Evolutionary conservation across 352 stramenopile genomes (phyloP), one percentile per base, ranked within the genome.

Genomic region (Globisporangium perplexum): DNA sequence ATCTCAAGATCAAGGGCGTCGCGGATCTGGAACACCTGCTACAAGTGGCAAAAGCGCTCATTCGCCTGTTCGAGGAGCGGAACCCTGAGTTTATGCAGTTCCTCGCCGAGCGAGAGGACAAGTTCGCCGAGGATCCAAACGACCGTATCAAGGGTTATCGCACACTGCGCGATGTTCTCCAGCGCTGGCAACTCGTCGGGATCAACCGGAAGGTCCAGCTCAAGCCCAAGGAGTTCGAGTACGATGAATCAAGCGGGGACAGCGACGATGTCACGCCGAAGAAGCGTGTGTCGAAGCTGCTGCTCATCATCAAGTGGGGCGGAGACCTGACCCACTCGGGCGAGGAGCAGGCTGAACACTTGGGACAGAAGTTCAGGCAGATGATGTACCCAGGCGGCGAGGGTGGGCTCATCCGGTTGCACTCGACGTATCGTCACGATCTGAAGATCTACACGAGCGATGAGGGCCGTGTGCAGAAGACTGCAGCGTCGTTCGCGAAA

Each of bases 251-350:
- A n/a, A 65, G 52, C 12, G 66, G 72, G n/a, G 59, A 76, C n/a
- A 60, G 14, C 30, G 54, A 48, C 30, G 22, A 15, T 31, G 31
- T 8, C 17, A 36, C 53, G 5, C 57, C 39, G 12, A 53, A 65
- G 14, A 66, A 82, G 42, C 63, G 66, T 8, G 77, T 84, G 18
- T 81, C 81, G 17, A 91, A 98, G 74, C 73, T 99, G 22, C 72
- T 98, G 54, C 77, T 99, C n/a, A 99, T 99, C 62, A 81, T 99
- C 22, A 99, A 99, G 77, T 99, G 97, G 97, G 98, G 98, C 49
- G 97, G 97, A 6, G 97, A 99, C 55, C 66, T 99, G 47, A 99
- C 97, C 0, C 96, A 98, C 60, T 87, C 97, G 6, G 97, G 97
- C 36, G 76, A 88, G 62, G 91, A 98, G 53, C 97, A 99, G 72